A percentile compares a stretch with the other conserved stretches of the same genome.
Conservation (phyloP, 2,329 filamentous ascomycete genomes). For the Clonostachys chloroleuca region DNA sequence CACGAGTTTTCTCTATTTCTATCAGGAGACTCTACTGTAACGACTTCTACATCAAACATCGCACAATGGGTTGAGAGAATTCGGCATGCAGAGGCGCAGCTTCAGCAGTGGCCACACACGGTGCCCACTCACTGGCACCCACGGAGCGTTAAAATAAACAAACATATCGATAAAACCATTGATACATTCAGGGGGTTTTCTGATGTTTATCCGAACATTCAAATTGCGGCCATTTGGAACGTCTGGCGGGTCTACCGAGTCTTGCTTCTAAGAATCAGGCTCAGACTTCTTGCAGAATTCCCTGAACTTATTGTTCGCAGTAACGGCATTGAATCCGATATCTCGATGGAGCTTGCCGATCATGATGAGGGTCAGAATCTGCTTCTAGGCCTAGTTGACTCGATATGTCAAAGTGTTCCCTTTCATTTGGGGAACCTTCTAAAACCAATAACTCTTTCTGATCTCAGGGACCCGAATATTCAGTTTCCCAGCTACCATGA, state of each 20-base stretch:
- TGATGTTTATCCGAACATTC: slow-evolving; percentile 9
- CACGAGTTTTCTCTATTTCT: slow-evolving; percentile 2
- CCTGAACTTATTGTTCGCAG: slow-evolving; percentile 1
- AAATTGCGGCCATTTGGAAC: slow-evolving; percentile 11
- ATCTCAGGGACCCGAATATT: slow-evolving; percentile 5
- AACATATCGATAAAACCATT: slow-evolving; percentile 2
- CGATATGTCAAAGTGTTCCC: slow-evolving; percentile 7
- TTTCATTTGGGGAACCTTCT: slow-evolving; percentile 10
- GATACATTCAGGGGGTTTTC: slow-evolving; percentile 5
- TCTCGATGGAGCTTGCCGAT: slow-evolving; percentile 3
- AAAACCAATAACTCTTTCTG: slow-evolving; percentile 5
- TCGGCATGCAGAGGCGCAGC: slow-evolving; percentile 5
- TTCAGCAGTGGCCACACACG: slow-evolving; percentile 7
- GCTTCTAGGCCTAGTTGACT: slow-evolving; percentile 4
- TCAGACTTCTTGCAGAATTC: slow-evolving; percentile 4
- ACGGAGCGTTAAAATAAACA: slow-evolving; percentile 1
- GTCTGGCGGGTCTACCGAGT: slow-evolving; percentile 8
- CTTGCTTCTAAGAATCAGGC: slow-evolving; percentile 6
- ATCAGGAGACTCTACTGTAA: slow-evolving; percentile 2
- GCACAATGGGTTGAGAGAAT: slow-evolving; percentile 5
- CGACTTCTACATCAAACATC: neutral
- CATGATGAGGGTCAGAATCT: neutral
- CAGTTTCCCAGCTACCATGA: slow-evolving; percentile 8
- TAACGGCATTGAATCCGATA: neutral
- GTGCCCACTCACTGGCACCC: slow-evolving; percentile 7